Base-by-base conservation (phyloP, 1,284 basidiomycete genomes). In the Puccinia polysora region DNA sequence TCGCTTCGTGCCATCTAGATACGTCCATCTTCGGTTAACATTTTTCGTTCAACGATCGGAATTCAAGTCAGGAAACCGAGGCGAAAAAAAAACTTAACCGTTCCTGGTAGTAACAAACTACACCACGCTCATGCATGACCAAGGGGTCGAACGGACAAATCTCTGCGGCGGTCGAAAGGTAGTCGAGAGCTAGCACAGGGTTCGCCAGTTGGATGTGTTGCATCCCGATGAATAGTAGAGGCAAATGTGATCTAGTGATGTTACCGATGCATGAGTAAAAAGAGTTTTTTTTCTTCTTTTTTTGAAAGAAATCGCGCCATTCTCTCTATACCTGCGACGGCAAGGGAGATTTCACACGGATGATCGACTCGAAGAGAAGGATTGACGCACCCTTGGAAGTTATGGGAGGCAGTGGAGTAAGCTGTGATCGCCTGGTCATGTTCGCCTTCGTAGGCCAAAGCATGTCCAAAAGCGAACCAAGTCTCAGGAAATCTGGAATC, bases 391-490 rank as follows among this genome's bases (percentile, higher is more conserved):
- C 93, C 93, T 67, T 88, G 89, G 78, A 97, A 97, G 82, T 97
- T 88, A 36, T 94, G 84, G 1, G 92, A 89, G 62, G 91, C 93
- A 0, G 96, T 98, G 14, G 93, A 95, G 81, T 98, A 98, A 0
- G 96, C 94, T 0, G 92, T 97, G 55, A 98, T 90, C 1, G 96
- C 96, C 78, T 97, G 93, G 77, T 98, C 96, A 81, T 95, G 94
- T 80, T 98, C 96, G 18, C 95, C 94, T 80, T 99, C 95, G 74
- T 91, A 84, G 1, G 95, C 91, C 81, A 97, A 97, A 0, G 92
- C 92, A 81, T 99, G 96, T 1, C 89, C 96, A 80, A 97, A 98
- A 0, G 93, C 90, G 73, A 97, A 87, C 96, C 96, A 99, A 0
- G 92, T 91, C 2, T 96, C 92, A 0, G 87, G 91, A 80, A 97